A percentile compares a stretch with the other conserved stretches of the same genome.
Evolutionary conservation across 2,329 filamentous ascomycete genomes (phyloP).

Genomic region (Talaromyces sp.): DNA sequence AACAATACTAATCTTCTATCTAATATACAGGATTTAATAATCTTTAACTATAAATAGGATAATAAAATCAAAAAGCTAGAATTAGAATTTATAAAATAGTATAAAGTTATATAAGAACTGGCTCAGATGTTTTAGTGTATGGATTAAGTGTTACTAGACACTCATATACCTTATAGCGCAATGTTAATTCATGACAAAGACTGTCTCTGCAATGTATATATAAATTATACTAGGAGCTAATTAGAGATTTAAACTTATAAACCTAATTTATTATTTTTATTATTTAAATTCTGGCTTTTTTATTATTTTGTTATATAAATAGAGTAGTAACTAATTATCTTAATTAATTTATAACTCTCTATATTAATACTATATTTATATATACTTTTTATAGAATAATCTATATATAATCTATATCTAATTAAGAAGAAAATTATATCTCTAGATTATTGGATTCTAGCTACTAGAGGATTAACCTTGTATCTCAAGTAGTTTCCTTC

Average conservation of each 20-base stretch:
- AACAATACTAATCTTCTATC: no score
- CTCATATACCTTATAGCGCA: not conserved
- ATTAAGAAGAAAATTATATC: not conserved
- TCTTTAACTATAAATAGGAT: no score
- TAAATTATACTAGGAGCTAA: no score
- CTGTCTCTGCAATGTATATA: not conserved
- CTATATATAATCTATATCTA: not conserved
- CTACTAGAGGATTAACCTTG: not conserved
- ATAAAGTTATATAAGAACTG: no score
- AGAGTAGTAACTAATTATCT: not conserved
- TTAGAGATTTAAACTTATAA: not conserved
- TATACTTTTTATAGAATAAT: not conserved
- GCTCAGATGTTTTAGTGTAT: no score
- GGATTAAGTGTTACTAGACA: no score
- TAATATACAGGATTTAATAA: no score
- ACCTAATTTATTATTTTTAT: not conserved
- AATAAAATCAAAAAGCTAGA: no score
- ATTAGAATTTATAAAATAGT: no score
- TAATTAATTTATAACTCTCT: not conserved
- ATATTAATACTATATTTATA: not conserved
- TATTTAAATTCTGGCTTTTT: not conserved
- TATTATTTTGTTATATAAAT: not conserved
- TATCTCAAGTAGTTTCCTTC: constrained; percentile 1
- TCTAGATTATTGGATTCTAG: not conserved
- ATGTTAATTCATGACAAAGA: not conserved